A percentile compares a stretch with the other conserved stretches of the same genome.
Conservation (phyloP, 768 basidiomycete species). For the Baorangia bicolor region DNA sequence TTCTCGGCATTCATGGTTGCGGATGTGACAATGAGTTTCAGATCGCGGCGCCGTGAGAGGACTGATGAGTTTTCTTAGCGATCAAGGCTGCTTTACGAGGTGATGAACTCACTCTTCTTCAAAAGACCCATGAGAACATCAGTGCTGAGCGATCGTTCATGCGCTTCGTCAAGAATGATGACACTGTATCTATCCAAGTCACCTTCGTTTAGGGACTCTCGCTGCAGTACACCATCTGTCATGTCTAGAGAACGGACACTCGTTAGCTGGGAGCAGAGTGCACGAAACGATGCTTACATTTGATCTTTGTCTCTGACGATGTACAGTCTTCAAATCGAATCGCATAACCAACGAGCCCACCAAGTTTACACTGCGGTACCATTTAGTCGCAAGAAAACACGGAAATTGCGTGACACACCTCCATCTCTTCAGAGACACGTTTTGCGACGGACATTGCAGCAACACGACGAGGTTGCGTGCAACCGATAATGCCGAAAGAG, state of each 20-base stretch:
- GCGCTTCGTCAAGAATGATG: conserved; percentile 98
- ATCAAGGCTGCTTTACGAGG: neutral
- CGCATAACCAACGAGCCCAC: conserved; percentile 89
- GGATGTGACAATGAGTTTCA: conserved; percentile 96
- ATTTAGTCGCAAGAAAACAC: conserved; percentile 1
- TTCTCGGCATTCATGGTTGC: conserved; percentile 99
- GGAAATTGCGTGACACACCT: conserved; percentile 49
- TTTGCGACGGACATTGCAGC: conserved; percentile 99
- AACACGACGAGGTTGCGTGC: conserved; percentile 97
- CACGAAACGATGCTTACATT: conserved; percentile 60
- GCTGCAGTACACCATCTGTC: conserved; percentile 98
- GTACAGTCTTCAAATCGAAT: conserved; percentile 99
- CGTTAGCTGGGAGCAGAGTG: neutral
- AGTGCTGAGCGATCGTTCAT: conserved; percentile 95
- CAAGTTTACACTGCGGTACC: conserved; percentile 72
- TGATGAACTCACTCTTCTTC: conserved; percentile 71
- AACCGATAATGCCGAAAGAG: conserved; percentile 84
- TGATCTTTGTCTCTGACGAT: conserved; percentile 90
- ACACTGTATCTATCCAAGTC: conserved; percentile 96
- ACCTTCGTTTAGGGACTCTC: conserved; percentile 98
- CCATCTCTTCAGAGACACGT: conserved; percentile 99
- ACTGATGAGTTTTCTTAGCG: conserved; percentile 41
- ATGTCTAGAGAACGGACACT: conserved; percentile 58
- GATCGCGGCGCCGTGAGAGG: conserved; percentile 84
- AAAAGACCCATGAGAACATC: conserved; percentile 98